Base-by-base conservation (phyloP, 345 rosid genomes). In the Brassica rapa region DNA sequence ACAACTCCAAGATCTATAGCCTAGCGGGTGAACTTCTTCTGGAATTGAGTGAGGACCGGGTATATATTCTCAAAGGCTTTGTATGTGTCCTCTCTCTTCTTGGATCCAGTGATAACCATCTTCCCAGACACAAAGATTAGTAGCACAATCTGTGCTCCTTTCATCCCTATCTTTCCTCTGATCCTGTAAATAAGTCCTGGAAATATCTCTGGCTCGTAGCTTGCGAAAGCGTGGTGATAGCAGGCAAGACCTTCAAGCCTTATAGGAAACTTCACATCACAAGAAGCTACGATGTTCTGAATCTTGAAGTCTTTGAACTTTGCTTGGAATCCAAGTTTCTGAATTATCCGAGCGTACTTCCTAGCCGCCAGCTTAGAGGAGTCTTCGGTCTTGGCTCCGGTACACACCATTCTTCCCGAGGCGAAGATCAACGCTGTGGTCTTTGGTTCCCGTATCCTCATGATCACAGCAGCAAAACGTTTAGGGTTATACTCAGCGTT, bases 101-200 rank as follows among this genome's bases (percentile, higher is more conserved):
- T 95, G 27, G 99, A 93, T 63, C 99, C 99, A 5, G 99, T 91
- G 62, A 95, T 92, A 63, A 95, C 99, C 56, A 95, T 95, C 84
- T 95, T 95, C 32, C 99, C 98, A 0, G 98, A 93, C 14, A 93
- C 98, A 72, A 95, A 95, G 62, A 95, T 95, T 37, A 95, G 91
- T 0, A 46, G 1, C 6, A 46, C 55, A 46, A 46, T 1, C 14
- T 10, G 0, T 10, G 49, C 49, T 41, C 49, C 49, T 41, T 41
- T 41, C 49, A 4, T 46, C 7, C 1, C 55, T 46, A 0, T 46
- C 55, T 14, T 46, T 1, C 0, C 89, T 82, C 89, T 95, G 96
- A 95, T 93, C 32, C 98, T 87, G 71, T 95, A 95, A 49, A 95
- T 95, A 19, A 95, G 85, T 19, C 99, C 98, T 9, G 98, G 99